phyloP scores from a whole-genome alignment of 805 yeast genomes.

The Ogataea zsoltii region DNA sequence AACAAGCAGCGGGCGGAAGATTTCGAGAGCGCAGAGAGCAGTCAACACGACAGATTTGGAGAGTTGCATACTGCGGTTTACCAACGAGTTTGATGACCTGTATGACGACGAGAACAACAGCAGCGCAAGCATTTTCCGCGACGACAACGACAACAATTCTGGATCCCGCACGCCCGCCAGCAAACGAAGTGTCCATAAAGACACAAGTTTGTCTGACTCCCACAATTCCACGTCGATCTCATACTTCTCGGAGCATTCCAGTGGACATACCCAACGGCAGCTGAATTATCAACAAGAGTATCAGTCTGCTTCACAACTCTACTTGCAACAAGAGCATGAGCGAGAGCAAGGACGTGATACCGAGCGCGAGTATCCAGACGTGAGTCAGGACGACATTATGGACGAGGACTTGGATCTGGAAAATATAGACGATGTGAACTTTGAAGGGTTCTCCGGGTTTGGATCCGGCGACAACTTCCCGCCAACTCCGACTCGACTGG shows the following conservation, averaged over 20 bases:
- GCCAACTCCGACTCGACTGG: conserved; percentile 45
- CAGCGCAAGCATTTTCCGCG: conserved; percentile 32
- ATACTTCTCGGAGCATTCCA: neutral
- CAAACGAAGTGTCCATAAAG: neutral
- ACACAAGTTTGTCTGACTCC: neutral
- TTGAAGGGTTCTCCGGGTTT: conserved; percentile 27
- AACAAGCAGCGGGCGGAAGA: conserved; percentile 17
- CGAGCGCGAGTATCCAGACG: neutral
- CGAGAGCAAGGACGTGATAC: neutral
- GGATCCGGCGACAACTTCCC: conserved; percentile 34
- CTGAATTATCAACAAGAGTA: neutral
- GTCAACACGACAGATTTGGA: conserved; percentile 42
- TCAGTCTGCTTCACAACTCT: neutral
- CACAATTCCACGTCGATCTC: conserved; percentile 2
- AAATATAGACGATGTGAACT: conserved; percentile 28
- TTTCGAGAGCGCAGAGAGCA: conserved; percentile 28
- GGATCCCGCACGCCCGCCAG: conserved; percentile 3
- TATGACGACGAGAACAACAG: conserved; percentile 29
- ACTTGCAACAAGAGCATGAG: conserved; percentile 3
- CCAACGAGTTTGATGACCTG: conserved; percentile 43
- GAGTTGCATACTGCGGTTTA: conserved; percentile 40
- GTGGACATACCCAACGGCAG: neutral
- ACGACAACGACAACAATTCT: conserved; percentile 9
- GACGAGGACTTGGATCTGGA: conserved; percentile 32
- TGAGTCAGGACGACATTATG: conserved; percentile 16